Percentiles rank a stretch among this genome's conserved stretches.
Conservation (phyloP, 2,329 filamentous ascomycete species). For the Penicillium sp. region DNA sequence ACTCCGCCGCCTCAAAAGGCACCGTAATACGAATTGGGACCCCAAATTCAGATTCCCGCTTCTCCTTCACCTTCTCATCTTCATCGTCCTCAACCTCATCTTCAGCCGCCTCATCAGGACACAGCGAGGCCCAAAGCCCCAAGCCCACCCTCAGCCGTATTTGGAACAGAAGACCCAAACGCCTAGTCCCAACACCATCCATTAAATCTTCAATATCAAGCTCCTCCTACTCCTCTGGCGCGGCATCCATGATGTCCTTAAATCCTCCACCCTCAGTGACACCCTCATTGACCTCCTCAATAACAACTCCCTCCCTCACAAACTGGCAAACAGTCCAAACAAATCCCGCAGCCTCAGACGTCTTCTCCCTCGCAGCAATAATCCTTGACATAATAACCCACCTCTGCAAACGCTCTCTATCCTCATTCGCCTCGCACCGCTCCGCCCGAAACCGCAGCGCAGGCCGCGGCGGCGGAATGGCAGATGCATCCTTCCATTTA, state of each 20-base stretch:
- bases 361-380: constrained; percentile 60
- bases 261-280: neutral
- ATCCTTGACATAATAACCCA: constrained; percentile 61
- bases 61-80: constrained; percentile 34
- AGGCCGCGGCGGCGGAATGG: constrained; percentile 49
- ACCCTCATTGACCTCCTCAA: neutral
- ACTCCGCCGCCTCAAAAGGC: constrained; percentile 35
- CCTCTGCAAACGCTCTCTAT: constrained; percentile 57
- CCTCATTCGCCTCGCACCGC: constrained; percentile 57
- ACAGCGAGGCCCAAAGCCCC: neutral
- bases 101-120: constrained; percentile 8
- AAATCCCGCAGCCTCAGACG: constrained; percentile 48
- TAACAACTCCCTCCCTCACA: constrained; percentile 15
- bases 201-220: constrained; percentile 5
- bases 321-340: constrained; percentile 23
- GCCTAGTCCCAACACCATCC: constrained; percentile 33
- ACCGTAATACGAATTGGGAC: constrained; percentile 36
- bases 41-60: constrained; percentile 30
- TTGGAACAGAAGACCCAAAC: constrained; percentile 26
- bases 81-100: constrained; percentile 32
- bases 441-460: constrained; percentile 52
- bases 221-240: constrained; percentile 6
- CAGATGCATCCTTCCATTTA: constrained; percentile 59
- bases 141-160: constrained; percentile 14
- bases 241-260: constrained; percentile 16